A percentile compares a stretch with the other conserved stretches of the same genome.
Conservation (phyloP, 176 grass and related monocot species). For the Zea mays region Zm-B73-REFERENCE-NAM-5.0 NC_050101.1:171501501-171502000, state of each 20-base stretch:
- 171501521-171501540: constrained; percentile 45
- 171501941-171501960: constrained; percentile 30
- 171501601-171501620: constrained; percentile 59
- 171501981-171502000: neutral
- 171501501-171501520: constrained; percentile 45
- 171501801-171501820: constrained; percentile 36
- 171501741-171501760: constrained; percentile 41
- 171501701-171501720: neutral
- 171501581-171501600: constrained; percentile 48
- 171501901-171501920: constrained; percentile 41
- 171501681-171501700: neutral
- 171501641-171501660: constrained; percentile 58
- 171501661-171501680: constrained; percentile 8
- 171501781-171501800: constrained; percentile 37
- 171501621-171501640: constrained; percentile 45
- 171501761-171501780: constrained; percentile 50
- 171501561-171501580: constrained; percentile 77
- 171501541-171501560: constrained; percentile 59
- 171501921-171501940: constrained; percentile 42
- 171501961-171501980: neutral
- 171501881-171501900: constrained; percentile 54
- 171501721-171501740: constrained; percentile 42
- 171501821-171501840: constrained; percentile 8
- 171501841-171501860: constrained; percentile 48
- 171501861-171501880: constrained; percentile 46